Conservation (phyloP, 2,329 filamentous ascomycete genomes). For the Talaromyces sp. region DNA sequence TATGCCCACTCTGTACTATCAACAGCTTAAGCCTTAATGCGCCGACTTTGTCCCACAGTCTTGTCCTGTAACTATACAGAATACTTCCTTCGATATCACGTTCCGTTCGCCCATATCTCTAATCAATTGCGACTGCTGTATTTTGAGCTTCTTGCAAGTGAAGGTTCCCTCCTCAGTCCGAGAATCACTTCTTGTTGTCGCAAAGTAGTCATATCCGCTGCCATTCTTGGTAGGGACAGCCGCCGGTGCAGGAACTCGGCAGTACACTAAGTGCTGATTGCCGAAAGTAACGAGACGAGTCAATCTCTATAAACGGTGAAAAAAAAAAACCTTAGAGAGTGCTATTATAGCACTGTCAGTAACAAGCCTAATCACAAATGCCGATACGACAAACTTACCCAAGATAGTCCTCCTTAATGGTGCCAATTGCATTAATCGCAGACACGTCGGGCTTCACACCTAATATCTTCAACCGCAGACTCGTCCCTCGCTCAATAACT, state of each 20-base stretch:
- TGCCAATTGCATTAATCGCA: slow-evolving; percentile 94
- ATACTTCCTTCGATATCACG: neutral
- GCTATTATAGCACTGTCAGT: neutral
- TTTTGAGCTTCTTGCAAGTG: neutral
- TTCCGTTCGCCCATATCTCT: neutral
- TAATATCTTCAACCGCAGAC: slow-evolving; percentile 89
- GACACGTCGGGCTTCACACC: slow-evolving; percentile 90
- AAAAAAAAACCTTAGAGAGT: neutral
- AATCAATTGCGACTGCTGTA: neutral
- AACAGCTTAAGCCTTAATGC: neutral
- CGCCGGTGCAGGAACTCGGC: neutral
- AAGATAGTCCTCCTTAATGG: slow-evolving; percentile 72
- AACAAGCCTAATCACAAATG: neutral
- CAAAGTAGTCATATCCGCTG: neutral
- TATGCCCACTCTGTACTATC: neutral
- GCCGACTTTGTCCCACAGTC: no score
- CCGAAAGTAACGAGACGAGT: neutral
- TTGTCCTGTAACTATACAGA: neutral
- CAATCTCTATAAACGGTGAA: neutral
- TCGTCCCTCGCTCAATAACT: slow-evolving; percentile 87
- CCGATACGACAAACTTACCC: slow-evolving; percentile 32
- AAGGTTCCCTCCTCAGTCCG: neutral
- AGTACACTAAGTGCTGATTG: neutral
- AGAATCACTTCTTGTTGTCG: neutral
- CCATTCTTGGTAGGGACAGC: neutral